Percentiles rank a stretch among this genome's conserved stretches.
phyloP scores from a whole-genome alignment of 805 yeast species.

The Ogataea trehaloabstinens region DNA sequence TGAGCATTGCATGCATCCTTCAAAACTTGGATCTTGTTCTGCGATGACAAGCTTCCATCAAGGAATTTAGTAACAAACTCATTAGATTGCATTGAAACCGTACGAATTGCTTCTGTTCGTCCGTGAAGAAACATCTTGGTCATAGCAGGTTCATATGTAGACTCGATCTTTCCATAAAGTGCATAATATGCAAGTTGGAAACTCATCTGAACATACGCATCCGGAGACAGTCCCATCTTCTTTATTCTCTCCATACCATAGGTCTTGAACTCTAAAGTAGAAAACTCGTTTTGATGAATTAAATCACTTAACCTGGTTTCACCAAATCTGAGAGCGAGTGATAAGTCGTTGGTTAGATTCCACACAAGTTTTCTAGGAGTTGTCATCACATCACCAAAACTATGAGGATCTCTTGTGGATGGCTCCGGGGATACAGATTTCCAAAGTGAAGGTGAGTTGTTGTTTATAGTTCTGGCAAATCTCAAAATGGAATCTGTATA shows the following conservation, averaged over 20 bases:
- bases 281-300: conserved; percentile 86
- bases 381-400: conserved; percentile 51
- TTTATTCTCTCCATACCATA: conserved; percentile 80
- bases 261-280: conserved; percentile 66
- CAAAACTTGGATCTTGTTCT: conserved; percentile 58
- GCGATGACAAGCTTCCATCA: conserved; percentile 56
- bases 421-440: conserved; percentile 49
- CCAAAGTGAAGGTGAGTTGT: conserved; percentile 74
- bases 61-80: conserved; percentile 82
- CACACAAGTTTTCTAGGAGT: conserved; percentile 88
- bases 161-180: conserved; percentile 86
- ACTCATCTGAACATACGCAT: conserved; percentile 91
- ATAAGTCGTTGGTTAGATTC: conserved; percentile 75
- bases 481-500: conserved; percentile 87
- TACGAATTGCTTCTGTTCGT: conserved; percentile 86
- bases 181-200: conserved; percentile 93
- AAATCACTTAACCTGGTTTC: conserved; percentile 86
- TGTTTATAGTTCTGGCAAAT: conserved; percentile 80
- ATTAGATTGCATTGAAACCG: conserved; percentile 79
- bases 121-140: conserved; percentile 86
- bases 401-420: conserved; percentile 38
- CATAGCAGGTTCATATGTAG: conserved; percentile 96
- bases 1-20: conserved; percentile 72
- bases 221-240: conserved; percentile 85
- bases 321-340: conserved; percentile 81